Evolutionary conservation across 306 rosid species (phyloP).

Genomic region (Ormosia semicastrata): DNA sequence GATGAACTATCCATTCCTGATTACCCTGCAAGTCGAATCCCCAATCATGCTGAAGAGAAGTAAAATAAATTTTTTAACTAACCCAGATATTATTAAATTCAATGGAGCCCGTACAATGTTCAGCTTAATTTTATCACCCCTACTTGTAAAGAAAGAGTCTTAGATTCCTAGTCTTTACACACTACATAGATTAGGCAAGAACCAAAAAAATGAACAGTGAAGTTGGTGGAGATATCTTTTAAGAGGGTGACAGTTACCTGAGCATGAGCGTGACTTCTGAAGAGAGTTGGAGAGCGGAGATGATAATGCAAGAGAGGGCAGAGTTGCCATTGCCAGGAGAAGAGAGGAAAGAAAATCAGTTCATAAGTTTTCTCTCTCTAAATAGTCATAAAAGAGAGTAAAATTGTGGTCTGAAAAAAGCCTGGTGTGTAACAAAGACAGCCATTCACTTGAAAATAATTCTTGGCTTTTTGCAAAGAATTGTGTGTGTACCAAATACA

Average conservation of each 20-base stretch:
- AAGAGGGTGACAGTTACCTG: constrained; percentile 45
- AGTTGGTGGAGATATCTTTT: not conserved
- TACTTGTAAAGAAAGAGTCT: not conserved
- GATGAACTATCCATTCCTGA: not conserved
- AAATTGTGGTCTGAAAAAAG: constrained; percentile 50
- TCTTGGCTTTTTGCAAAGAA: constrained; percentile 24
- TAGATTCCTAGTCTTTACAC: not conserved
- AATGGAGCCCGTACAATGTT: not conserved
- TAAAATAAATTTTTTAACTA: not conserved
- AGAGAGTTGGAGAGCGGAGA: constrained; percentile 59
- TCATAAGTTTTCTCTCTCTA: not conserved
- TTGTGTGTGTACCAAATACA: not conserved
- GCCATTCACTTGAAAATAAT: constrained; percentile 57
- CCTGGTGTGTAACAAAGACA: constrained; percentile 61
- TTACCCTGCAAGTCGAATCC: not conserved
- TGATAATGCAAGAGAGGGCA: constrained; percentile 72
- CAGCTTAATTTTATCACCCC: not conserved
- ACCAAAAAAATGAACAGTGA: not conserved
- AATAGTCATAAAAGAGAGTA: not conserved
- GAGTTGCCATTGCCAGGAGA: constrained; percentile 62
- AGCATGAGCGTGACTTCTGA: constrained; percentile 54
- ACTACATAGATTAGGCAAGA: not conserved
- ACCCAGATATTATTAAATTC: not conserved
- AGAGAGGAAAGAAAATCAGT: not conserved
- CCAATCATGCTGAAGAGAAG: not conserved